These are phyloP conservation scores for Fusarium pseudocircinatum DNA, from an alignment of 2,329 filamentous ascomycete species.

Conservation along the genomic window DNA sequence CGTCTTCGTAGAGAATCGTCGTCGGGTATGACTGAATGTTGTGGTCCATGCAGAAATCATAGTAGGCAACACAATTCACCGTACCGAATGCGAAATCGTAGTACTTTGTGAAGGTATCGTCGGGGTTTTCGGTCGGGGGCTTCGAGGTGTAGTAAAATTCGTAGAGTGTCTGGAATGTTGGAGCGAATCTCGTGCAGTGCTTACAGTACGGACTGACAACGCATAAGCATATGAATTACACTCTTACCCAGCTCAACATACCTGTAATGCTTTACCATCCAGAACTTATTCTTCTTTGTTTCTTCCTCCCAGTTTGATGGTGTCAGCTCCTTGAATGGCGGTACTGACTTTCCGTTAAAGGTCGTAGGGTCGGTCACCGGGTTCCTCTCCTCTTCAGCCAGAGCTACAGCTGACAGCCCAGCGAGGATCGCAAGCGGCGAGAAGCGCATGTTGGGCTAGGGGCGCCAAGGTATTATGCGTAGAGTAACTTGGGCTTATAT, in stretches of 20 bases:
- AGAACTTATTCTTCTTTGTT: constrained; percentile 62
- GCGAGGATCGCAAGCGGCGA: constrained; percentile 58
- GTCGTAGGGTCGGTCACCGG: constrained; percentile 56
- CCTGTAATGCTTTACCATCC: constrained; percentile 75
- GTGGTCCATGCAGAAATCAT: constrained; percentile 77
- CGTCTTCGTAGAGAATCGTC: constrained; percentile 83
- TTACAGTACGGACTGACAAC: constrained; percentile 65
- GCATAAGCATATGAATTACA: constrained; percentile 27
- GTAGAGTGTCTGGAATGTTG: constrained; percentile 90
- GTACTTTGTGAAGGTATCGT: constrained; percentile 75
- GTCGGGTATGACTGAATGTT: constrained; percentile 78
- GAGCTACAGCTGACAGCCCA: constrained; percentile 49
- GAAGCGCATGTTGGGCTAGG: constrained; percentile 45
- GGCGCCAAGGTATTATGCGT: constrained; percentile 3
- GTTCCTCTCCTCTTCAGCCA: constrained; percentile 48
- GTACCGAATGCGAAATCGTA: constrained; percentile 91
- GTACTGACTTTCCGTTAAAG: constrained; percentile 75
- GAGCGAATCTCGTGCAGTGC: constrained; percentile 83
- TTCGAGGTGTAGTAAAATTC: constrained; percentile 94
- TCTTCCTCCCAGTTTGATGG: constrained; percentile 66
- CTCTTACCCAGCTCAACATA: constrained; percentile 46
- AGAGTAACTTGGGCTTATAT: not conserved
- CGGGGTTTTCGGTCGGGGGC: constrained; percentile 66
- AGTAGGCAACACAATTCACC: constrained; percentile 86
- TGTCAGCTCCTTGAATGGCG: constrained; percentile 70